These are phyloP conservation scores for Botryotinia narcissicola DNA, from an alignment of 2,329 filamentous ascomycete genomes.

Conservation along the genomic window DNA sequence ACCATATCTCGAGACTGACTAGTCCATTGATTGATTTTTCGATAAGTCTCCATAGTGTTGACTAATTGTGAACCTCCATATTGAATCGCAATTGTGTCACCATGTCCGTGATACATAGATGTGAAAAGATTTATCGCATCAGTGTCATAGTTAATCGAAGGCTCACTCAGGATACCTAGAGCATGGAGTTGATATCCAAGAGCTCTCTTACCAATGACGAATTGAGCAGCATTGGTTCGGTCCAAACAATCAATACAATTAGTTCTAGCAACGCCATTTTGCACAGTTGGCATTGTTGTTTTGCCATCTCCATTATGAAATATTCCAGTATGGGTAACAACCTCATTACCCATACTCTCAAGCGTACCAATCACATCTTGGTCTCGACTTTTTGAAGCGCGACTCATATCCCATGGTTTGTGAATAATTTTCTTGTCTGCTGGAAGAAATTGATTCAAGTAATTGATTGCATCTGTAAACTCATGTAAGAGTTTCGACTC, in stretches of 20 bases:
- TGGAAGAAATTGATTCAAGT: conserved; percentile 92
- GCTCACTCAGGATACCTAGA: conserved; percentile 78
- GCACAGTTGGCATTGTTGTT: conserved; percentile 64
- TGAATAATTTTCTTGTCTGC: conserved; percentile 82
- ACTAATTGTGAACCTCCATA: conserved; percentile 97
- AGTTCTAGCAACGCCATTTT: conserved; percentile 90
- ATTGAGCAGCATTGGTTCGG: conserved; percentile 95
- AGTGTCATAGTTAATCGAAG: conserved; percentile 85
- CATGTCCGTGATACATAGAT: conserved; percentile 97
- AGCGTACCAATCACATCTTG: conserved; percentile 93
- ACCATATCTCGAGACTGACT: conserved; percentile 98
- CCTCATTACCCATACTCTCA: conserved; percentile 84
- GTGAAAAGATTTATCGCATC: conserved; percentile 96
- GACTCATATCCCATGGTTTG: conserved; percentile 97
- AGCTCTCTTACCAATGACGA: conserved; percentile 93
- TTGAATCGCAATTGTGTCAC: conserved; percentile 95
- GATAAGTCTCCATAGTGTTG: conserved; percentile 98
- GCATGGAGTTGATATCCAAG: conserved; percentile 90
- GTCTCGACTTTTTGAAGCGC: conserved; percentile 86
- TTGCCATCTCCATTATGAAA: conserved; percentile 86
- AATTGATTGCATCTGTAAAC: conserved; percentile 82
- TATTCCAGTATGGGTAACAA: conserved; percentile 82
- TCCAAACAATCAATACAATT: conserved; percentile 99
- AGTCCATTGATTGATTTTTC: conserved; percentile 98
- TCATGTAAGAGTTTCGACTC: conserved; percentile 89